A percentile compares a stretch with the other conserved stretches of the same genome.
These are phyloP conservation scores for Acanthamoeba healyi DNA, from an alignment of 208 protist species.

Conservation along the genomic window DNA sequence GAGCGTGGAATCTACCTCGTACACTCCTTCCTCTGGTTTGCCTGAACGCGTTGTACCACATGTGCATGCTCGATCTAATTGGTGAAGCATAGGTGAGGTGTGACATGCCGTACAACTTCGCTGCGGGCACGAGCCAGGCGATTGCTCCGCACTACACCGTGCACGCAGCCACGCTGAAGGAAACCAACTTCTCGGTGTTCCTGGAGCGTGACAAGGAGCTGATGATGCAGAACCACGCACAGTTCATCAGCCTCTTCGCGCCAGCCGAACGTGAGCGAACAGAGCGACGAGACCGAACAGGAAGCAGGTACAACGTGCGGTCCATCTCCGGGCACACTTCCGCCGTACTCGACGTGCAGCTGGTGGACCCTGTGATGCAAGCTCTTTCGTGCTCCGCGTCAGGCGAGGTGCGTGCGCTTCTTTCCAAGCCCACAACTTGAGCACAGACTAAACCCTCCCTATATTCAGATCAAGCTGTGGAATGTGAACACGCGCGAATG, in stretches of 20 bases:
- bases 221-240: not conserved
- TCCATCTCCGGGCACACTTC: not conserved
- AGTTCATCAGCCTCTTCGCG: not conserved
- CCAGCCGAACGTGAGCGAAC: conserved; percentile 16
- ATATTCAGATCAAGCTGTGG: conserved; percentile 35
- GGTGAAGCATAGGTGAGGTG: not conserved
- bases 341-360: not conserved
- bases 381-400: not conserved
- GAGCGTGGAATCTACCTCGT: conserved; percentile 14
- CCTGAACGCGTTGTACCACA: no score
- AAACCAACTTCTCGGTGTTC: conserved; percentile 42
- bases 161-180: not conserved
- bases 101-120: conserved; percentile 19
- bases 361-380: conserved; percentile 33
- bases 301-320: not conserved
- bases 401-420: not conserved
- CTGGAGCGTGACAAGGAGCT: not conserved
- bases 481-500: conserved; percentile 22
- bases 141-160: not conserved
- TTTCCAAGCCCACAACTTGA: no score
- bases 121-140: conserved; percentile 5
- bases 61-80: no score
- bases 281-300: conserved; percentile 19
- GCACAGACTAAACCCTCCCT: no score
- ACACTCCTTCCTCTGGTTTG: no score